phyloP scores from a whole-genome alignment of 768 basidiomycete species.

The Termitomyces sp. region DNA sequence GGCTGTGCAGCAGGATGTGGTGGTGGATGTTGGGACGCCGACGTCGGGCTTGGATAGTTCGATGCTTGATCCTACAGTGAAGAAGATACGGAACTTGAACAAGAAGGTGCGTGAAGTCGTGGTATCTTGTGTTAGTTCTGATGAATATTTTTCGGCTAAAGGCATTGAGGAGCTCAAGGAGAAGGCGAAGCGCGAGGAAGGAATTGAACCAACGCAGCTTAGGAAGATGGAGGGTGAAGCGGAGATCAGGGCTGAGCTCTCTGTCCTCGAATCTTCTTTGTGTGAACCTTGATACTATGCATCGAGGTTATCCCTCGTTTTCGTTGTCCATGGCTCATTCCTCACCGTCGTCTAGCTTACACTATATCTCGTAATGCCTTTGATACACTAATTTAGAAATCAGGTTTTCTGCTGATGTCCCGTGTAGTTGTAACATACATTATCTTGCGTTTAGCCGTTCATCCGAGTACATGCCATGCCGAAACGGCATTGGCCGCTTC shows the following conservation, averaged over 20 bases:
- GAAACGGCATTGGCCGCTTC: no score
- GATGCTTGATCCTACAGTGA: constrained; percentile 67
- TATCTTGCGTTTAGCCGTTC: no score
- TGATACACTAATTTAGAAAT: constrained; percentile 2
- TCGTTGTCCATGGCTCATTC: no score
- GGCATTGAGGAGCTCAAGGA: constrained; percentile 98
- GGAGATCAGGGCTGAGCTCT: no score
- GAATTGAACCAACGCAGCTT: constrained; percentile 89
- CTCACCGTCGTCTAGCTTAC: constrained; percentile 2
- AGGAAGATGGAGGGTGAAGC: constrained; percentile 96
- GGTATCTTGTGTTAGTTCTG: background rate
- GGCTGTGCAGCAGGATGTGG: constrained; percentile 9
- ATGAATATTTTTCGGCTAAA: constrained; percentile 66
- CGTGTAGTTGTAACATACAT: no score
- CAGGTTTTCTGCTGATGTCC: background rate
- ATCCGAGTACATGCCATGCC: no score
- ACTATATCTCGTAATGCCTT: background rate
- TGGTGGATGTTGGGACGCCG: constrained; percentile 18
- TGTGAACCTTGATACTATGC: no score
- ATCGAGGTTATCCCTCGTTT: no score
- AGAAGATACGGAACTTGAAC: constrained; percentile 90
- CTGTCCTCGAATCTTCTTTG: no score
- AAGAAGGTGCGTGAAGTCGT: constrained; percentile 70
- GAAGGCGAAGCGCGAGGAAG: constrained; percentile 74
- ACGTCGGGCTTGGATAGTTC: constrained; percentile 52